Percentiles rank a stretch among this genome's conserved stretches.
Conservation (phyloP, 202 grass and related monocot species). For the Setaria viridis region DNA sequence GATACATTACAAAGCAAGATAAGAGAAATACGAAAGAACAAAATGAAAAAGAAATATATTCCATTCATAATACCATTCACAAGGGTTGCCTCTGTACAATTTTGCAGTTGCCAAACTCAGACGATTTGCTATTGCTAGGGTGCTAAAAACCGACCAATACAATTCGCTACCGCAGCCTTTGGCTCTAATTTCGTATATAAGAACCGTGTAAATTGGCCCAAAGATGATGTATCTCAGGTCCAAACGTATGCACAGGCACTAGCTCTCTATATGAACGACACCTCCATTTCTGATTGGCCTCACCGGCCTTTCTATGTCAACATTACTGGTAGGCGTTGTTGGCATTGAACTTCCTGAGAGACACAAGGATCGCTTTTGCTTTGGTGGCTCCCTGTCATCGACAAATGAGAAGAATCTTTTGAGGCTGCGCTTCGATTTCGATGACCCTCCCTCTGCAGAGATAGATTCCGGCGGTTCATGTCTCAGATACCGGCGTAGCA, state of each 20-base stretch:
- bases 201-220: constrained; percentile 15
- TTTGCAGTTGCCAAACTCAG: constrained; percentile 6
- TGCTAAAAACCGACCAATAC: constrained; percentile 21
- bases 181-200: constrained; percentile 21
- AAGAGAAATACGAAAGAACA: background rate
- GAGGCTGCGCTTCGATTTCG: constrained; percentile 33
- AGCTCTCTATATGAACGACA: constrained; percentile 27
- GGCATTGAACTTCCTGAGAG: constrained; percentile 34
- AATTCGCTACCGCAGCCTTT: constrained; percentile 22
- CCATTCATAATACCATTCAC: constrained; percentile 37
- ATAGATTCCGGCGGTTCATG: constrained; percentile 28
- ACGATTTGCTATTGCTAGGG: background rate
- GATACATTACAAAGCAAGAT: background rate
- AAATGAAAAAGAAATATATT: constrained; percentile 2
- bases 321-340: constrained; percentile 25
- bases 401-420: constrained; percentile 69
- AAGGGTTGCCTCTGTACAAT: constrained; percentile 47
- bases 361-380: constrained; percentile 33
- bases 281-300: constrained; percentile 23
- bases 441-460: constrained; percentile 4
- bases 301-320: constrained; percentile 40
- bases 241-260: constrained; percentile 26
- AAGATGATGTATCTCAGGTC: constrained; percentile 6
- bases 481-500: constrained; percentile 54
- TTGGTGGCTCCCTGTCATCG: constrained; percentile 55